These are phyloP conservation scores for Clavulina sp. DNA, from an alignment of 768 basidiomycete genomes.

Conservation along the genomic window DNA sequence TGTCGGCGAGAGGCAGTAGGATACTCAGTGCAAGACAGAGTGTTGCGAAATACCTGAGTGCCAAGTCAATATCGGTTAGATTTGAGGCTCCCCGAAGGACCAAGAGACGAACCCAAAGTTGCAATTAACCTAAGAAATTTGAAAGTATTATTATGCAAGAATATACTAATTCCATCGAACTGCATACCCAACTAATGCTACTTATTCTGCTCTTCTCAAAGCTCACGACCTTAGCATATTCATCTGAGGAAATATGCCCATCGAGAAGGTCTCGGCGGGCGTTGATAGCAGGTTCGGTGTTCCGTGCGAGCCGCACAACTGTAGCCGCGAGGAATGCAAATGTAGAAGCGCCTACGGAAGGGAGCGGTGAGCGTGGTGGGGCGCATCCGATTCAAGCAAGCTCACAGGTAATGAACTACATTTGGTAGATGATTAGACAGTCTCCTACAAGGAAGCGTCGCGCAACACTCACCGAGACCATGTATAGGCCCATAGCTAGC, in stretches of 20 bases:
- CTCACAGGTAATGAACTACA: conserved; percentile 49
- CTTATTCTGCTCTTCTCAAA: conserved; percentile 73
- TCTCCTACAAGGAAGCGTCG: too few species aligned
- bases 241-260: conserved; percentile 40
- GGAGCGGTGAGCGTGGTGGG: neutral
- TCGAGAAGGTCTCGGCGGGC: conserved; percentile 38
- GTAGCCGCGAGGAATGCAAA: conserved; percentile 64
- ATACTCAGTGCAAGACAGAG: conserved; percentile 51
- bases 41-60: conserved; percentile 33
- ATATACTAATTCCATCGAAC: neutral
- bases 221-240: conserved; percentile 57
- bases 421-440: too few species aligned
- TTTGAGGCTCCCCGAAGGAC: too few species aligned
- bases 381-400: neutral
- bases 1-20: conserved; percentile 38
- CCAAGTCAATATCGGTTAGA: too few species aligned
- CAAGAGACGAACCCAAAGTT: conserved; percentile 39
- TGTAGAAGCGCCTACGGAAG: conserved; percentile 38
- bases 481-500: conserved; percentile 61
- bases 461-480: too few species aligned
- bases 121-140: conserved; percentile 39
- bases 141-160: neutral
- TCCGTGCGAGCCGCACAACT: conserved; percentile 67
- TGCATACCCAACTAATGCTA: conserved; percentile 58
- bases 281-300: conserved; percentile 43